Conservation (phyloP, 2,329 filamentous ascomycete species). For the Sphaerulina populicola region DNA sequence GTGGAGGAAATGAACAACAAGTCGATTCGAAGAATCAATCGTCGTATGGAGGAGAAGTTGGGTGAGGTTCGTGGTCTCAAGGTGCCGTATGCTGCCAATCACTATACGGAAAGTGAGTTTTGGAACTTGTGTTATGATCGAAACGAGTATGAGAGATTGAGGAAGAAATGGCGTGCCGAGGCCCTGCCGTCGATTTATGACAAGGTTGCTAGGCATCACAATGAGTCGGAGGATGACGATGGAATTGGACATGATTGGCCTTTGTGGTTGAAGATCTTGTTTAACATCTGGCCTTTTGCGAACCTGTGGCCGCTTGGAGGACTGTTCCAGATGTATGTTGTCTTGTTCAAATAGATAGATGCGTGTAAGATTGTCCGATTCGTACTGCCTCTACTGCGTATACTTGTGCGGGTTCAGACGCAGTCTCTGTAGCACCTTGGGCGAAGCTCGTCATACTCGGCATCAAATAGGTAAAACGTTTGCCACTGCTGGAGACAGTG, state of each 20-base stretch:
- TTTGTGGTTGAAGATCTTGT: background rate
- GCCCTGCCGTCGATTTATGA: slow-evolving; percentile 50
- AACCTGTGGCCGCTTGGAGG: background rate
- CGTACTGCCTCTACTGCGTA: too few species aligned
- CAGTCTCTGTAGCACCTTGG: too few species aligned
- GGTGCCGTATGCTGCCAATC: slow-evolving; percentile 79
- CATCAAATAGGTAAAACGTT: too few species aligned
- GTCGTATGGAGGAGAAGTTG: slow-evolving; percentile 60
- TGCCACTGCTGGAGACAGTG: too few species aligned
- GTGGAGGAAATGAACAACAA: background rate
- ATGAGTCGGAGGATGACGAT: background rate
- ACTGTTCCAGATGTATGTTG: background rate
- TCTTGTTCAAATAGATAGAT: background rate
- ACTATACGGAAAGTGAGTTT: slow-evolving; percentile 65
- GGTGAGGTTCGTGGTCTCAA: slow-evolving; percentile 65
- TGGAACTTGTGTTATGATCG: slow-evolving; percentile 52
- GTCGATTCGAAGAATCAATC: slow-evolving; percentile 58
- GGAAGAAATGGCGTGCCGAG: slow-evolving; percentile 53
- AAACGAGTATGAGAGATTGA: slow-evolving; percentile 52
- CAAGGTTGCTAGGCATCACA: background rate
- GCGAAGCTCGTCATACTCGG: too few species aligned
- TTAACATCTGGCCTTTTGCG: background rate
- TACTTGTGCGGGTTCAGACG: too few species aligned
- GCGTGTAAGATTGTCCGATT: too few species aligned
- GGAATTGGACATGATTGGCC: background rate